Base-by-base conservation (phyloP, 2,329 filamentous ascomycete species). In the Ploettnerulaceae sp. region DNA sequence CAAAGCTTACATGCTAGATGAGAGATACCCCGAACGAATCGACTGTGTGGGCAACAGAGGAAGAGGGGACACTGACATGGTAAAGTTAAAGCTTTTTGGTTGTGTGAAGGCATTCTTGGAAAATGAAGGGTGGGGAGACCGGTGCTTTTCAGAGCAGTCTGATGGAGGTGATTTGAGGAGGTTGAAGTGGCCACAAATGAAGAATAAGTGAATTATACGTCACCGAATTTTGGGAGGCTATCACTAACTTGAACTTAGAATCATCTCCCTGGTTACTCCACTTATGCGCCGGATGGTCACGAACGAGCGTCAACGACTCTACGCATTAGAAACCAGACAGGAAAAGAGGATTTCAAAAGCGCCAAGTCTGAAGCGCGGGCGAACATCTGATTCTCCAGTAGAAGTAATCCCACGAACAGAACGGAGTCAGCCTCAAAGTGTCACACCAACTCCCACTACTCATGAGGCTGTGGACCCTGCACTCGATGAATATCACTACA, bases 1-100 rank as follows among this genome's bases (percentile, higher is more conserved):
- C n/a, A 65, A 64, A 47, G 17, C 35, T 3, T 65, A 57, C 35
- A 64, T 65, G 62, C 48, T 64, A 21, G 60, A 64, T 35, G 42
- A 50, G 17, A 39, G 41, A n/a, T 47, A 61, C 34, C 61, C 59
- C 7, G 61, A 65, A 34, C 49, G 63, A 49, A 48, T 45, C 14
- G 55, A 58, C 3, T 59, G 52, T 29, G 55, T 64, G 14, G 62
- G 59, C 17, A 54, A 20, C 9, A 57, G 51, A 37, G 40, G 38
- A n/a, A 52, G 41, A 20, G 54, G 49, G 9, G 57, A 61, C 32
- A 57, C 46, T 6, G 60, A 60, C 45, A 49, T 62, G 47, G 51
- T 51, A 4, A 64, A 59, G 44, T 45, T 62, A 6, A 62, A 59
- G 39, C 52, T 65, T 3, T 64, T 57, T 32, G 52, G 34, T 18